Evolutionary conservation across 2,329 filamentous ascomycete species (phyloP).

Genomic region (Fusarium sarcochroum): DNA sequence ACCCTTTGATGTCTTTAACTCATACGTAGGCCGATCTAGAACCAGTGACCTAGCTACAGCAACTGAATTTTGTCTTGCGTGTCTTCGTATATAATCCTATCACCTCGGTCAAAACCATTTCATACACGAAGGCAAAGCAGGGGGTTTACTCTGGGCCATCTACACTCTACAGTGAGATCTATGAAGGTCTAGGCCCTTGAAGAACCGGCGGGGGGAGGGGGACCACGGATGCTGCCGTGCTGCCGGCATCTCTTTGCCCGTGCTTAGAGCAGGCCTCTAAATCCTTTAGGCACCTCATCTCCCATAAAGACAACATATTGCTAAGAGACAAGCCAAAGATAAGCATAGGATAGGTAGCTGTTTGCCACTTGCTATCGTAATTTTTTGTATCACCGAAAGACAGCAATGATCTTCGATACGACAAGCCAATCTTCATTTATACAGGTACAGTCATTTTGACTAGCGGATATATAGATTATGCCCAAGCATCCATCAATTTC

Average conservation of each 20-base stretch:
- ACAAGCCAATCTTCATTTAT: slow-evolving; percentile 8
- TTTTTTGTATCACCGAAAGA: too few species aligned
- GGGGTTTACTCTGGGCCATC: background rate
- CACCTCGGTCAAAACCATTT: background rate
- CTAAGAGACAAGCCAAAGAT: too few species aligned
- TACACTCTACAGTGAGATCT: background rate
- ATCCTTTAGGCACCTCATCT: background rate
- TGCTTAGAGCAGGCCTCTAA: background rate
- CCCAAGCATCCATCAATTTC: slow-evolving; percentile 8
- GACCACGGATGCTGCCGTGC: background rate
- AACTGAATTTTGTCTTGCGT: too few species aligned
- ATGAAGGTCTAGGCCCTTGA: slow-evolving; percentile 2
- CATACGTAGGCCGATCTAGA: too few species aligned
- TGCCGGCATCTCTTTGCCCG: slow-evolving; percentile 19
- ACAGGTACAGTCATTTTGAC: background rate
- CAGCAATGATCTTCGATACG: too few species aligned
- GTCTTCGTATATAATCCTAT: background rate
- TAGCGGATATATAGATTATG: slow-evolving; percentile 14
- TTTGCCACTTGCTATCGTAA: too few species aligned
- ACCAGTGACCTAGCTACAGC: too few species aligned
- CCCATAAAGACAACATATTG: too few species aligned
- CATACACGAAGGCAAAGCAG: slow-evolving; percentile 11
- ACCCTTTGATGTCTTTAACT: too few species aligned
- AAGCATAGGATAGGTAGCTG: too few species aligned
- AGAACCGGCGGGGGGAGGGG: background rate